Conservation (phyloP, 768 basidiomycete genomes). For the Leccinum rimulosum region DNA sequence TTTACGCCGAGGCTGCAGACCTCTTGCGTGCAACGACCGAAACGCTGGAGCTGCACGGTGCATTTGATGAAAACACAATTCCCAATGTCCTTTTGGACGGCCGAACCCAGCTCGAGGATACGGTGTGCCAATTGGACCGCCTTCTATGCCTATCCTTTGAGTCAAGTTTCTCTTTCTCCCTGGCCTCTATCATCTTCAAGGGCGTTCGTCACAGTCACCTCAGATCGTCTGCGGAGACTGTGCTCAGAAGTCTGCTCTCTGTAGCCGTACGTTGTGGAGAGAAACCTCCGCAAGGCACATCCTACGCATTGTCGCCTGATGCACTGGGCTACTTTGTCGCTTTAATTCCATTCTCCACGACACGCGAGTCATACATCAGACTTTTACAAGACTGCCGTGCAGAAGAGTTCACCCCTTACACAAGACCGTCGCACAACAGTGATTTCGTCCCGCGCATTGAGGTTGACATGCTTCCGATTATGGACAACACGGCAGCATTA, state of each 20-base stretch:
- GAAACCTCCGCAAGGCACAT: slow-evolving; percentile 37
- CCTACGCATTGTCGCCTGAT: slow-evolving; percentile 51
- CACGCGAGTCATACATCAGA: slow-evolving; percentile 49
- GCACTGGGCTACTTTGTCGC: slow-evolving; percentile 79
- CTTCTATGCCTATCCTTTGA: slow-evolving; percentile 76
- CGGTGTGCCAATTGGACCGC: slow-evolving; percentile 69
- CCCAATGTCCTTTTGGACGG: slow-evolving; percentile 59
- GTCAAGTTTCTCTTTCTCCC: slow-evolving; percentile 72
- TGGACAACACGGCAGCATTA: slow-evolving; percentile 62
- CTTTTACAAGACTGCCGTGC: slow-evolving; percentile 65
- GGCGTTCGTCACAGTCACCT: slow-evolving; percentile 71
- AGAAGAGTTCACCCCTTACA: slow-evolving; percentile 42
- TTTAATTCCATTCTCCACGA: slow-evolving; percentile 66
- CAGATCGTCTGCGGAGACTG: slow-evolving; percentile 56
- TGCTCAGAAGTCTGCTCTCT: slow-evolving; percentile 59
- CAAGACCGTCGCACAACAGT: slow-evolving; percentile 40
- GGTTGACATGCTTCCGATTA: slow-evolving; percentile 56
- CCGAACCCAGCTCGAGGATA: slow-evolving; percentile 62
- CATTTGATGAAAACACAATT: slow-evolving; percentile 55
- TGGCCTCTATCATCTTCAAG: slow-evolving; percentile 84
- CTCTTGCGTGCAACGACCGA: slow-evolving; percentile 66
- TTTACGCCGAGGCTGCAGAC: slow-evolving; percentile 66
- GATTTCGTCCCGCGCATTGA: slow-evolving; percentile 52
- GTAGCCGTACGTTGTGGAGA: slow-evolving; percentile 51
- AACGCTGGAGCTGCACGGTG: slow-evolving; percentile 57